Percentiles rank a stretch among this genome's conserved stretches.
Evolutionary conservation across 2,329 filamentous ascomycete genomes (phyloP).

Genomic region (Tolypocladium ophioglossoides): DNA sequence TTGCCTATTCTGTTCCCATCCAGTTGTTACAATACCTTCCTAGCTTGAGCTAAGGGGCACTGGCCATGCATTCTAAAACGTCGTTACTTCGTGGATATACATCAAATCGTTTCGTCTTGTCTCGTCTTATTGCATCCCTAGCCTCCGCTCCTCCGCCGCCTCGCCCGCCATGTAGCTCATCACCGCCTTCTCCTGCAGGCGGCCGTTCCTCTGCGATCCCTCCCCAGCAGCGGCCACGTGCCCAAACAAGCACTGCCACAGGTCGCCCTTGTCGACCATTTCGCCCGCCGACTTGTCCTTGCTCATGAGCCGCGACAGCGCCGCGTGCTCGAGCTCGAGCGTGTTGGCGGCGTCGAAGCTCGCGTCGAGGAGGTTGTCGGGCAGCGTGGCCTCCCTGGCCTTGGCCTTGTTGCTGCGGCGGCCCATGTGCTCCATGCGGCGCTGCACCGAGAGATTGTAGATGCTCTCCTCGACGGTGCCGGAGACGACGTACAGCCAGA

Average conservation of each 20-base stretch:
- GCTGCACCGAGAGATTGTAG: constrained; percentile 71
- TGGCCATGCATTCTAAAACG: not conserved
- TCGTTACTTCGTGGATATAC: not conserved
- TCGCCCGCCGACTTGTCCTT: constrained; percentile 66
- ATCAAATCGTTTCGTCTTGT: not conserved
- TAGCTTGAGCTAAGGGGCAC: too few relatives aligned
- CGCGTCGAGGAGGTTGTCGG: constrained; percentile 42
- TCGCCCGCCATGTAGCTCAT: constrained; percentile 33
- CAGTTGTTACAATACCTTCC: too few relatives aligned
- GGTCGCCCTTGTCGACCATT: constrained; percentile 62
- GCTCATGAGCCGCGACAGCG: constrained; percentile 58
- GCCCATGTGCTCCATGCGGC: constrained; percentile 69
- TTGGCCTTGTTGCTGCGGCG: constrained; percentile 24
- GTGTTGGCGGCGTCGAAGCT: constrained; percentile 76
- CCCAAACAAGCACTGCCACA: constrained; percentile 87
- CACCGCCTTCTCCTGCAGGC: constrained; percentile 22
- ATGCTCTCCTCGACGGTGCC: constrained; percentile 89
- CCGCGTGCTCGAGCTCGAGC: constrained; percentile 65
- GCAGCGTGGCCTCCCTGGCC: constrained; percentile 19
- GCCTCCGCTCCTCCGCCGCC: constrained; percentile 28
- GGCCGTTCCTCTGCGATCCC: constrained; percentile 11
- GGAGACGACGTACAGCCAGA: constrained; percentile 90
- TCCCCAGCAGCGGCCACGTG: constrained; percentile 26
- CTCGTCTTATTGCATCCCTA: not conserved
- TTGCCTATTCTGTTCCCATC: not conserved